A percentile compares a stretch with the other conserved stretches of the same genome.
Evolutionary conservation across 2,329 filamentous ascomycete genomes (phyloP).

Genomic region (Beauveria rudraprayagi): DNA sequence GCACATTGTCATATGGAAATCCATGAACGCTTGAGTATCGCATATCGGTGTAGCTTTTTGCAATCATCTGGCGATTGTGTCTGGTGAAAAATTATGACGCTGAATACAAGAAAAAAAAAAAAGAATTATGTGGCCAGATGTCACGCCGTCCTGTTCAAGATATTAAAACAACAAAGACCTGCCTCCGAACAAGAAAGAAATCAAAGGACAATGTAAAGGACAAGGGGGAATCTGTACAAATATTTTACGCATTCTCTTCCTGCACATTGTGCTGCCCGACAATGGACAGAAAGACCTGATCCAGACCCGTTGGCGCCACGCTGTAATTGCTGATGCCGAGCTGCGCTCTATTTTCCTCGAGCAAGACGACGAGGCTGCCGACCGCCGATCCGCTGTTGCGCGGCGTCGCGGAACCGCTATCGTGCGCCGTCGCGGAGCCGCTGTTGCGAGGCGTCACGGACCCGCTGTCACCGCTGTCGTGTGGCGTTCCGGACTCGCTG

Average conservation of each 20-base stretch:
- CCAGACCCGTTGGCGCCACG: conserved; percentile 77
- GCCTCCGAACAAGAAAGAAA: too few relatives aligned
- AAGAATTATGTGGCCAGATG: neutral
- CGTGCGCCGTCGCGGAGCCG: conserved; percentile 29
- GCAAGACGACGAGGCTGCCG: conserved; percentile 58
- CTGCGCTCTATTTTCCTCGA: conserved; percentile 62
- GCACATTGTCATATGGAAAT: neutral
- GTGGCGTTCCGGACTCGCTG: conserved; percentile 32
- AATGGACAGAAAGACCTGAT: conserved; percentile 84
- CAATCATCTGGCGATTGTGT: neutral
- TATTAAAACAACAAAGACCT: neutral
- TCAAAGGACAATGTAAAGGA: too few relatives aligned
- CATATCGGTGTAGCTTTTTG: neutral
- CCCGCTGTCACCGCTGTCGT: conserved; percentile 17
- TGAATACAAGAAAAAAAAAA: neutral
- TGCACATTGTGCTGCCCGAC: conserved; percentile 71
- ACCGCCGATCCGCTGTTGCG: conserved; percentile 43
- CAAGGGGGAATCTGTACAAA: too few relatives aligned
- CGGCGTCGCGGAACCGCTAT: neutral
- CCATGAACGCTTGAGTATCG: neutral
- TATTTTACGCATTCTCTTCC: conserved; percentile 50
- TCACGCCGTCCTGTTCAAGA: neutral
- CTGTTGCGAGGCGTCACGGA: conserved; percentile 34
- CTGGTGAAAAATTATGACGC: neutral
- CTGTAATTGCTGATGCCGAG: conserved; percentile 80